Evolutionary conservation across 257 asterid species (phyloP), one percentile per base, ranked within the genome.

Genomic region (Gentiana dahurica): DNA sequence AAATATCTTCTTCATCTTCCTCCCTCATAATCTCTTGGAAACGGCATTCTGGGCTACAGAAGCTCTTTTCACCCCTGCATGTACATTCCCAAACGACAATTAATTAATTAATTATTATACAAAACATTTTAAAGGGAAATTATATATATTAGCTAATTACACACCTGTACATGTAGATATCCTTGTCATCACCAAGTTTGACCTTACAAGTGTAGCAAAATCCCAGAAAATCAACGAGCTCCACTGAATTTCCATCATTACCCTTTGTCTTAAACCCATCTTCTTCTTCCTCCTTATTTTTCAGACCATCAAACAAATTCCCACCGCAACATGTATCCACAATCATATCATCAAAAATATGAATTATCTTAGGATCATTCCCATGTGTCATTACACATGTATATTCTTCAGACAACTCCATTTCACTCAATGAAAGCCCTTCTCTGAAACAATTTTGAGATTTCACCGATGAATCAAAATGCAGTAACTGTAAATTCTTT

Each of bases 361-460:
- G 98, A 37, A 82, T 84, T 4, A 85, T 92, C 73, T 76, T 85
- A 0, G 94, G 94, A 55, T 85, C 88, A 39, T 95, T 94, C 0
- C 98, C 97, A 51, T 78, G 97, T 46, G 79, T 73, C 71, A 92
- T 85, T 64, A 92, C 98, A 47, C 98, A 76, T 11, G 98, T 88
- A 48, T 92, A 92, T 10, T 92, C 95, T 73, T 91, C 98, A 8
- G 91, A 88, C n/a, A 73, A 79, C 82, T 92, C 95, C 94, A 92
- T 88, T 65, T 92, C 98, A 49, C 73, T 73, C 75, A 88, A 64
- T 38, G 94, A 82, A 1, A 90, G 74, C 64, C 80, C 85, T 46
- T 83, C 67, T 15, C 74, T 75, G 39, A 49, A 60, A 8, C 73
- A 36, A 47, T 24, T 57, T n/a, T 56, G 49, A 44, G 67, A 43